phyloP scores from a whole-genome alignment of 192 early-diverging fungal genomes.

The Allomyces macrogynus region DNA sequence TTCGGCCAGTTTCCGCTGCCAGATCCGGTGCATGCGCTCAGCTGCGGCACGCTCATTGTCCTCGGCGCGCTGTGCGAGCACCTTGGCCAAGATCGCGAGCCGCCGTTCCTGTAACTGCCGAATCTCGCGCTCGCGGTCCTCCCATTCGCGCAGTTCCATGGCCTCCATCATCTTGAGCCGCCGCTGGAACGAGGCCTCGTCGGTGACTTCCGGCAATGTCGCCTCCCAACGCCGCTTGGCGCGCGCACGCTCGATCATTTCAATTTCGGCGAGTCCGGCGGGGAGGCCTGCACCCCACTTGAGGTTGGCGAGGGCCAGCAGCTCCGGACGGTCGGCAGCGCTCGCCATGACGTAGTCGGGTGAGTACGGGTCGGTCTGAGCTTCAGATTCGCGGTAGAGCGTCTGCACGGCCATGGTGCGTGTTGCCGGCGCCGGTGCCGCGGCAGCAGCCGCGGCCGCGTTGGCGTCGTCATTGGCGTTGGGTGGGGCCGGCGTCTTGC shows the following conservation, averaged over 20 bases:
- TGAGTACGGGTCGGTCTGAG: slow-evolving; percentile 42
- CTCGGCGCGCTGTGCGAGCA: slow-evolving; percentile 25
- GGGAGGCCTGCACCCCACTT: slow-evolving; percentile 31
- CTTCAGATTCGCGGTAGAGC: slow-evolving; percentile 28
- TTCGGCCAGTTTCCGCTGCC: slow-evolving; percentile 36
- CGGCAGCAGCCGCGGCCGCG: too few species aligned
- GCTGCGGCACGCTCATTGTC: slow-evolving; percentile 28
- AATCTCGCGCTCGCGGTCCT: slow-evolving; percentile 36
- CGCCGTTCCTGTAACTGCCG: slow-evolving; percentile 25
- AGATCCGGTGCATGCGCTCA: slow-evolving; percentile 24
- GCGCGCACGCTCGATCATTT: slow-evolving; percentile 41
- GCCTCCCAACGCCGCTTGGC: slow-evolving; percentile 37
- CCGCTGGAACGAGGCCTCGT: slow-evolving; percentile 28
- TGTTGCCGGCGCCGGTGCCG: too few species aligned
- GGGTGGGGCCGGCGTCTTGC: slow-evolving; percentile 7
- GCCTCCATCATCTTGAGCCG: slow-evolving; percentile 42
- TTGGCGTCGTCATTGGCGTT: neutral
- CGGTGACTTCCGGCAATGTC: slow-evolving; percentile 26
- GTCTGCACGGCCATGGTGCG: slow-evolving; percentile 19
- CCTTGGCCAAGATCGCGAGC: slow-evolving; percentile 22
- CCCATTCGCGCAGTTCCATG: slow-evolving; percentile 39
- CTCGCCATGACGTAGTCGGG: slow-evolving; percentile 26
- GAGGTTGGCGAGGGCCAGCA: slow-evolving; percentile 33
- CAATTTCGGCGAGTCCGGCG: slow-evolving; percentile 27
- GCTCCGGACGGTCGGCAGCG: slow-evolving; percentile 19